A percentile compares a stretch with the other conserved stretches of the same genome.
These are phyloP conservation scores for Cyberlindnera japonica DNA, from an alignment of 805 yeast species.

Conservation along the genomic window DNA sequence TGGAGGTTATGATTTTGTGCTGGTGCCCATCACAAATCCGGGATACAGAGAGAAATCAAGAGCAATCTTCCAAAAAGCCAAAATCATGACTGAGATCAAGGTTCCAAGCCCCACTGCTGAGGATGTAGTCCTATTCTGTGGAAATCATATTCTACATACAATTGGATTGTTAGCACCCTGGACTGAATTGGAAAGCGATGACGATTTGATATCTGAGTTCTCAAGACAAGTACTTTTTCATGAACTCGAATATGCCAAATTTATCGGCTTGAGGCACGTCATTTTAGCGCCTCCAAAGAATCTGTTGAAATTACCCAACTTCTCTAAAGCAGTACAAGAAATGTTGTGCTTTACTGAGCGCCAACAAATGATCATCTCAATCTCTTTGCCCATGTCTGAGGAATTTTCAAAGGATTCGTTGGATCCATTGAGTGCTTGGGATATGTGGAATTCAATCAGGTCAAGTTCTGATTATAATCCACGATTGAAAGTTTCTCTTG, in stretches of 20 bases:
- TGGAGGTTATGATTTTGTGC: slow-evolving; percentile 47
- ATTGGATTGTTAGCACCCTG: slow-evolving; percentile 64
- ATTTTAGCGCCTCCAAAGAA: slow-evolving; percentile 64
- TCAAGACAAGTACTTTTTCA: slow-evolving; percentile 54
- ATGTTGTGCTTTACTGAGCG: slow-evolving; percentile 31
- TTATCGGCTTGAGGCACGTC: slow-evolving; percentile 52
- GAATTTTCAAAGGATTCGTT: slow-evolving; percentile 30
- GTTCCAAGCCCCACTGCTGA: slow-evolving; percentile 40
- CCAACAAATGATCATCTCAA: slow-evolving; percentile 34
- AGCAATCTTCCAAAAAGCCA: slow-evolving; percentile 34
- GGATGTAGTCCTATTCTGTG: slow-evolving; percentile 42
- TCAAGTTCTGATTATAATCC: slow-evolving; percentile 49
- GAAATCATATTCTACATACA: slow-evolving; percentile 37
- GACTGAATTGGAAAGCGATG: slow-evolving; percentile 62
- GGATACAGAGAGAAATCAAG: slow-evolving; percentile 44
- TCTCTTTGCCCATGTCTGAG: slow-evolving; percentile 48
- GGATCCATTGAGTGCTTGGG: slow-evolving; percentile 57
- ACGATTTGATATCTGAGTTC: slow-evolving; percentile 45
- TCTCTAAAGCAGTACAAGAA: slow-evolving; percentile 40
- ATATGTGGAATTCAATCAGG: slow-evolving; percentile 66
- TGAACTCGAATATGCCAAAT: slow-evolving; percentile 56
- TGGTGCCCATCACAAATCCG: slow-evolving; percentile 53
- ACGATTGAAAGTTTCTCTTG: slow-evolving; percentile 67
- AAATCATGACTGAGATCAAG: slow-evolving; percentile 20
- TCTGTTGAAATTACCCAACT: slow-evolving; percentile 46